Evolutionary conservation across 1,284 basidiomycete genomes (phyloP).

Genomic region (Trametes pubescens): DNA sequence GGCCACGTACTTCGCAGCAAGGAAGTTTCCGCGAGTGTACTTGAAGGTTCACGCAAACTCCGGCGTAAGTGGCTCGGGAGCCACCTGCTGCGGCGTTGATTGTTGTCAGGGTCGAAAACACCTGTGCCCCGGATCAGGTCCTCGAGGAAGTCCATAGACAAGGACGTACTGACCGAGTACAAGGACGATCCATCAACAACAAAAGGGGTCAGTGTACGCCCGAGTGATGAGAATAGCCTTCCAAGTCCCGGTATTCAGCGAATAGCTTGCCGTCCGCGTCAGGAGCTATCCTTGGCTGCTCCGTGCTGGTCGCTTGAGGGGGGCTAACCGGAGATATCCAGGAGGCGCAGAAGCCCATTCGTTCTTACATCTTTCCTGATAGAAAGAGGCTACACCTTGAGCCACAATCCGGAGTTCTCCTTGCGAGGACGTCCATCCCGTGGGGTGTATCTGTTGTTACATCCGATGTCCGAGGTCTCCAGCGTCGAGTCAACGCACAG

Average conservation of each 20-base stretch:
- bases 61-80: not conserved
- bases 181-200: constrained; percentile 1
- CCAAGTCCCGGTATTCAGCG: not conserved
- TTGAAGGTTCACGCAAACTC: not conserved
- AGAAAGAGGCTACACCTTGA: not conserved
- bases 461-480: not conserved
- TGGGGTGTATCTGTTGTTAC: not conserved
- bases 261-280: not conserved
- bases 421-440: not conserved
- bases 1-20: not conserved
- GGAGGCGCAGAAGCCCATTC: not conserved
- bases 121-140: not conserved
- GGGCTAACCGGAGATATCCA: constrained; percentile 2
- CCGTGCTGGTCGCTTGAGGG: not conserved
- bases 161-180: not conserved
- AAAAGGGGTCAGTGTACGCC: not conserved
- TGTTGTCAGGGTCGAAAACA: not conserved
- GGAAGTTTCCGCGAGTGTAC: not conserved
- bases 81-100: not conserved
- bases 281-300: not conserved
- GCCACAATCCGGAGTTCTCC: not conserved
- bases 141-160: not conserved
- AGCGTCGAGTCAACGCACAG: not conserved
- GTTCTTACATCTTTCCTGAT: not conserved
- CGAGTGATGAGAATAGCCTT: not conserved